Percentiles rank a stretch among this genome's conserved stretches.
These are phyloP conservation scores for Metschnikowia lachancei DNA, from an alignment of 805 yeast species.

Conservation along the genomic window DNA sequence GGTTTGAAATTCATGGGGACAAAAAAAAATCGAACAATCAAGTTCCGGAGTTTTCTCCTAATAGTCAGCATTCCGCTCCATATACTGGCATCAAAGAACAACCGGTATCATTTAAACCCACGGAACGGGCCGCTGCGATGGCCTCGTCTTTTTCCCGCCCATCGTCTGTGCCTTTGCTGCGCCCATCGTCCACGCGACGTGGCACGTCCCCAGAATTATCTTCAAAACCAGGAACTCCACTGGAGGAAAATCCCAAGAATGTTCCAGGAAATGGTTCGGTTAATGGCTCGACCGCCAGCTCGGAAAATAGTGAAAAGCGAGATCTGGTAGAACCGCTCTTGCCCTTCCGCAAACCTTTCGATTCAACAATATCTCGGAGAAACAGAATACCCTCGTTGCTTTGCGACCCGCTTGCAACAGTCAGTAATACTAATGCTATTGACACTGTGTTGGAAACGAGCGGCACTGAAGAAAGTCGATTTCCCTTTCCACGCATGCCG, in stretches of 20 bases:
- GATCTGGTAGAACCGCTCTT: neutral
- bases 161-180: no score
- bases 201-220: no score
- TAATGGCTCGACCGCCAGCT: neutral
- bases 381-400: slow-evolving; percentile 48
- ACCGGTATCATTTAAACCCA: no score
- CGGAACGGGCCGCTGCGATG: no score
- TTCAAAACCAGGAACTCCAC: no score
- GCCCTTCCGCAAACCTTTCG: slow-evolving; percentile 40
- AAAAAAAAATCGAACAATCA: neutral
- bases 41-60: no score
- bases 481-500: neutral
- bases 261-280: neutral
- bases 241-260: no score
- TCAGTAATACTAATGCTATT: neutral
- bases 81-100: no score
- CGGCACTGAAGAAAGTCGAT: neutral
- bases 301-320: neutral
- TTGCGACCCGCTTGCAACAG: slow-evolving; percentile 41
- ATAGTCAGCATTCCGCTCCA: no score
- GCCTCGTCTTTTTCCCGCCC: no score
- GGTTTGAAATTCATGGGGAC: neutral
- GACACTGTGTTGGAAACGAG: neutral
- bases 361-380: slow-evolving; percentile 19
- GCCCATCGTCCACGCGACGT: no score